phyloP scores from a whole-genome alignment of 2,329 filamentous ascomycete genomes.

The Elsinoe batatas region DNA sequence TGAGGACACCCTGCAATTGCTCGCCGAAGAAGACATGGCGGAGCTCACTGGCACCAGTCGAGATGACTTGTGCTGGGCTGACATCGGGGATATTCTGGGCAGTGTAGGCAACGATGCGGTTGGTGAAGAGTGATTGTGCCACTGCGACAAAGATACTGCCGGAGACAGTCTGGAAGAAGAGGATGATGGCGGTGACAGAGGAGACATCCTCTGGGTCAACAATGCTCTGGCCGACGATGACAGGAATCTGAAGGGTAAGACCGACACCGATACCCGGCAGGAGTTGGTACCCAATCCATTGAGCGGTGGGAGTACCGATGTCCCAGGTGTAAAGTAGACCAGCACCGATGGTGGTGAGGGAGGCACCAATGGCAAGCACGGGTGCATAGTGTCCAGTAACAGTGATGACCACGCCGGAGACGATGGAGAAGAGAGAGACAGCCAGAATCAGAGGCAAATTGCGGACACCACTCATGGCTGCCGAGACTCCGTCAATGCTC shows the following conservation, averaged over 20 bases:
- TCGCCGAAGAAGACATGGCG: slow-evolving; percentile 25
- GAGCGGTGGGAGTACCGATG: slow-evolving; percentile 26
- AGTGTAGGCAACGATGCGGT: slow-evolving; percentile 29
- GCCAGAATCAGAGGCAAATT: slow-evolving; percentile 35
- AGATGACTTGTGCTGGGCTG: slow-evolving; percentile 28
- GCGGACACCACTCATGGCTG: slow-evolving; percentile 22
- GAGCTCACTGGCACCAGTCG: slow-evolving; percentile 37
- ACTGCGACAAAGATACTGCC: slow-evolving; percentile 35
- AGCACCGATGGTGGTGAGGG: slow-evolving; percentile 25
- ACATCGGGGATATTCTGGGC: slow-evolving; percentile 28
- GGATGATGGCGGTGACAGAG: slow-evolving; percentile 30
- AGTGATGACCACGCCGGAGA: slow-evolving; percentile 20
- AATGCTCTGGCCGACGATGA: slow-evolving; percentile 32
- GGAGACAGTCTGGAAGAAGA: slow-evolving; percentile 35
- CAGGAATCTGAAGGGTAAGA: slow-evolving; percentile 31
- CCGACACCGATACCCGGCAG: slow-evolving; percentile 37
- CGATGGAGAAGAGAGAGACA: slow-evolving; percentile 20
- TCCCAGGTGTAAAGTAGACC: slow-evolving; percentile 36
- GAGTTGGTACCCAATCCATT: slow-evolving; percentile 42
- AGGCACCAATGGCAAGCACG: slow-evolving; percentile 23
- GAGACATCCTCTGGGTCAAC: slow-evolving; percentile 30
- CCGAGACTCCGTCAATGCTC: slow-evolving; percentile 20
- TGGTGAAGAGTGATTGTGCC: slow-evolving; percentile 34
- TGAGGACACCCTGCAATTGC: slow-evolving; percentile 24
- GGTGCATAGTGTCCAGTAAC: slow-evolving; percentile 21